Conservation (phyloP, 768 basidiomycete species). For the Xanthoconium stramineum region DNA sequence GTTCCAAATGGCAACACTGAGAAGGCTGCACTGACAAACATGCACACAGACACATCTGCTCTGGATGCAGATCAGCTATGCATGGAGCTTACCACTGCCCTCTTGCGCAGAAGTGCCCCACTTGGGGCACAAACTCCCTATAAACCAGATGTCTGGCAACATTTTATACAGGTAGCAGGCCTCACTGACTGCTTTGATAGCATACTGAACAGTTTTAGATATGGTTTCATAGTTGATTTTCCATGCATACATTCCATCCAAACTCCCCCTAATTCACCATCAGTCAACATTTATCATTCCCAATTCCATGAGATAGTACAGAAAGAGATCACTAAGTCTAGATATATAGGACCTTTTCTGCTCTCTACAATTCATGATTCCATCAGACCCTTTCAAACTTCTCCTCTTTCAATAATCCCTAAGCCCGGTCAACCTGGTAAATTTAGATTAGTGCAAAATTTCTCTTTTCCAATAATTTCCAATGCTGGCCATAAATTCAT, state of each 20-base stretch:
- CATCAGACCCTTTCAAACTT: neutral
- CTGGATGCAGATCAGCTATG: neutral
- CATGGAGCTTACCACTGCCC: neutral
- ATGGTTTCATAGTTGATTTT: neutral
- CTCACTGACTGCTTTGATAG: rapidly evolving
- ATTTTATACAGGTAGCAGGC: neutral
- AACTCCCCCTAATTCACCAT: too few relatives aligned
- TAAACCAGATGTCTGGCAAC: neutral
- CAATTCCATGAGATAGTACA: neutral
- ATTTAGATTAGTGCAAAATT: neutral
- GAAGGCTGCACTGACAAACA: neutral
- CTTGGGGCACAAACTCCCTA: neutral
- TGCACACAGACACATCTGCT: neutral
- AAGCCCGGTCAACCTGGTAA: neutral
- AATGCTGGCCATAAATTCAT: neutral
- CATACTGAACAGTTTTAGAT: neutral
- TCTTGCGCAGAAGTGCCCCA: neutral
- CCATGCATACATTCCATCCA: too few relatives aligned
- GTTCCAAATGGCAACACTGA: neutral
- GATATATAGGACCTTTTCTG: neutral
- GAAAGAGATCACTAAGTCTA: neutral
- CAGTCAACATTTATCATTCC: too few relatives aligned
- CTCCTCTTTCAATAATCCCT: neutral
- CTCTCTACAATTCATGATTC: neutral
- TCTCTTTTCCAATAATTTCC: neutral